Percentiles rank a stretch among this genome's conserved stretches.
Conservation (phyloP, 768 basidiomycete genomes). For the Neoboletus brunneissimus region DNA sequence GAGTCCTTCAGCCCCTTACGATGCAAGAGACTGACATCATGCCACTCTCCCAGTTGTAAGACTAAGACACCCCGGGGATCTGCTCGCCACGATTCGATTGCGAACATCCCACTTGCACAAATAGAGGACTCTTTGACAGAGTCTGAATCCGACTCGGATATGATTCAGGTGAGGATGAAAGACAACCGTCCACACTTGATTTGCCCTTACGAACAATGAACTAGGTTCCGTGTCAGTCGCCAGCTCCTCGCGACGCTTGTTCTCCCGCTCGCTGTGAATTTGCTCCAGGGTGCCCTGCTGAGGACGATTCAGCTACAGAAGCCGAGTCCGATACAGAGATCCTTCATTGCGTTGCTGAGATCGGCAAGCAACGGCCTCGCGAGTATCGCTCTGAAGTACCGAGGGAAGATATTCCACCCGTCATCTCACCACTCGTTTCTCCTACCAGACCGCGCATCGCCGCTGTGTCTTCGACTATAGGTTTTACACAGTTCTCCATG, state of each 20-base stretch:
- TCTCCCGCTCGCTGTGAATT: not conserved
- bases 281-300: not conserved
- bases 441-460: constrained; percentile 21
- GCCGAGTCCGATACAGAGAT: constrained; percentile 34
- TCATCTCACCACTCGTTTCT: constrained; percentile 30
- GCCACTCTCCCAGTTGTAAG: constrained; percentile 4
- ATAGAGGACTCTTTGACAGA: constrained; percentile 32
- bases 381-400: not conserved
- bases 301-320: constrained; percentile 32
- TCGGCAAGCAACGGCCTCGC: constrained; percentile 10
- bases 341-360: constrained; percentile 16
- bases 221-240: not conserved
- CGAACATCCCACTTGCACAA: constrained; percentile 2
- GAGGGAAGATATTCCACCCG: constrained; percentile 2
- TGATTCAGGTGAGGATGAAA: constrained; percentile 9
- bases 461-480: not conserved
- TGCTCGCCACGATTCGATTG: constrained; percentile 2
- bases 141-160: constrained; percentile 27
- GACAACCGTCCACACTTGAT: not conserved
- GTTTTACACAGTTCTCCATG: constrained; percentile 1
- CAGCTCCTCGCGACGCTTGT: not conserved
- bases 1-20: not conserved
- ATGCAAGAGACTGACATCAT: not conserved
- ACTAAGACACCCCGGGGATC: not conserved
- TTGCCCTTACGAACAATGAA: not conserved